Evolutionary conservation across 1,284 basidiomycete genomes (phyloP), one percentile per base, ranked within the genome.

Genomic region (Meripilus lineatus): DNA sequence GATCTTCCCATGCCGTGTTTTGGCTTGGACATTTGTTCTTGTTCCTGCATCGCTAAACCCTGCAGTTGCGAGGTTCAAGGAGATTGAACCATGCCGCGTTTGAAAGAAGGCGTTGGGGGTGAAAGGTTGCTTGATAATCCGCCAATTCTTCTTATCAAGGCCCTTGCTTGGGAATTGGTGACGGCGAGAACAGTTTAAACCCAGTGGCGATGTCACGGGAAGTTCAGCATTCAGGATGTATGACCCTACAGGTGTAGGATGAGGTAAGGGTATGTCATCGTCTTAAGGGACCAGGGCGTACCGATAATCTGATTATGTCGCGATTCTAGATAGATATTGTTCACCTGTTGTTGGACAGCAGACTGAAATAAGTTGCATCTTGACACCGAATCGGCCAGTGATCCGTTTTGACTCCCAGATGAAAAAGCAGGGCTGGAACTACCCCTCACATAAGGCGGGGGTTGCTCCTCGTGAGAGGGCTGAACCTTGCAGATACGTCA

Each of bases 11-110:
- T 60, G 52, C 4, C 49, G 47, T 37, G 46, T 59, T 1, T 46
- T 47, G 14, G 54, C 50, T 39, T 56, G 47, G 17, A 61, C 48
- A 21, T 54, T 50, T 3, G 56, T 50, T 34, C 47, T 51, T n/a
- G 32, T 49, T 5, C 15, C 24, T n/a, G 37, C 33, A 14, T 37
- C 35, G 2, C 40, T 51, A 20, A 26, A 26, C 10, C 52, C 50
- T 11, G 40, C 52, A 6, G 52, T 53, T 11, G 52, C 52, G 17
- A 53, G 45, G 37, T 53, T 50, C 20, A 61, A 49, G 42, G 32
- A 50, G 39, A 63, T 54, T 15, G 48, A 36, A 10, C 59, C 58
- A 34, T 59, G 56, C 8, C 55, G 56, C 0, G 61, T 60, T 24
- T 53, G 45, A 51, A 63, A 60, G 2, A 51, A 46, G 5, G 58